Percentiles rank a stretch among this genome's conserved stretches.
phyloP scores from a whole-genome alignment of 345 rosid species.

The Corymbia maculata region DNA sequence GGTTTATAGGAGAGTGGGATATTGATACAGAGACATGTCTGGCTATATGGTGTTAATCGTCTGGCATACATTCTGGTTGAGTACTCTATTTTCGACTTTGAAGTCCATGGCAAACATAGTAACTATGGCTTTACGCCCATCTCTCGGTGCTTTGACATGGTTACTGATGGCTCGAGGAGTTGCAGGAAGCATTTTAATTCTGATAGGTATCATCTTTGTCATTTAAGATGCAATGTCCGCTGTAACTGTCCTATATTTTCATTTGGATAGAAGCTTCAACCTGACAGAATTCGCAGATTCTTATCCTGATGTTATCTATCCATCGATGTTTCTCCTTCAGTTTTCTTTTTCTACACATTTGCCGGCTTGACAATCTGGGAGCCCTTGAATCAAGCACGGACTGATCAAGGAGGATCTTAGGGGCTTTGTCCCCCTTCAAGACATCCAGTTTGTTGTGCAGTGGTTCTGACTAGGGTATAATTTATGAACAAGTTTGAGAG shows the following conservation, averaged over 20 bases:
- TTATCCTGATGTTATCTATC: not conserved
- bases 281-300: not conserved
- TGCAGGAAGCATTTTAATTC: slow-evolving; percentile 36
- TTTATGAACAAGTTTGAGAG: not conserved
- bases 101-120: not conserved
- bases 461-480: not conserved
- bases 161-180: slow-evolving; percentile 81
- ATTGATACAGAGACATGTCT: not conserved
- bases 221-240: not conserved
- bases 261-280: not conserved
- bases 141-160: slow-evolving; percentile 85
- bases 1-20: not conserved
- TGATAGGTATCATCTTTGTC: not conserved
- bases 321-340: not conserved
- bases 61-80: too few species aligned
- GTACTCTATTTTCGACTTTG: not conserved
- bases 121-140: slow-evolving; percentile 57
- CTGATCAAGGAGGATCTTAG: not conserved
- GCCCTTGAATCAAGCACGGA: not conserved
- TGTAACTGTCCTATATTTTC: not conserved
- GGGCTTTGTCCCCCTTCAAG: not conserved
- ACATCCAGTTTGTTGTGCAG: not conserved
- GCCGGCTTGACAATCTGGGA: not conserved
- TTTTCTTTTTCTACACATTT: not conserved
- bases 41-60: not conserved